These are phyloP conservation scores for Chamaenerion angustifolium DNA, from an alignment of 345 rosid genomes.

Conservation along the genomic window DNA sequence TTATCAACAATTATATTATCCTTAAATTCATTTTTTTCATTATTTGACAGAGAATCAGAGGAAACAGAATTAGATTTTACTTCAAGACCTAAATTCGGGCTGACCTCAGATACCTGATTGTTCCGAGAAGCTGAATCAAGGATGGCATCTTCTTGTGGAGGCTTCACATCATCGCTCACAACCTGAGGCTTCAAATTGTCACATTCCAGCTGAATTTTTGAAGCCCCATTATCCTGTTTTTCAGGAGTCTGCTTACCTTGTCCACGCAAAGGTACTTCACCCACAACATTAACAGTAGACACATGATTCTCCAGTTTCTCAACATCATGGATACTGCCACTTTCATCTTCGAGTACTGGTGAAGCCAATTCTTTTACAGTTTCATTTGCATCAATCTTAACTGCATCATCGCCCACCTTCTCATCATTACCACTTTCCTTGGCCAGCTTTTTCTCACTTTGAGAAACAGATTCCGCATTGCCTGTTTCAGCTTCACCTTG, in stretches of 20 bases:
- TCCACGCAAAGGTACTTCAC: constrained; percentile 12
- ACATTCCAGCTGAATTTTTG: constrained; percentile 21
- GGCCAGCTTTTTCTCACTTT: constrained; percentile 5
- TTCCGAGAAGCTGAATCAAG: constrained; percentile 41
- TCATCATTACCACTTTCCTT: constrained; percentile 8
- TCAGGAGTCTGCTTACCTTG: constrained; percentile 22
- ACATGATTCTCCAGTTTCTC: constrained; percentile 13
- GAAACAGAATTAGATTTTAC: constrained; percentile 97
- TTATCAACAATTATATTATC: constrained; percentile 91
- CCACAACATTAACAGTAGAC: constrained; percentile 11
- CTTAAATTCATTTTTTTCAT: constrained; percentile 88
- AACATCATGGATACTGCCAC: constrained; percentile 7
- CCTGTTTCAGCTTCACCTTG: constrained; percentile 13
- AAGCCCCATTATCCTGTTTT: constrained; percentile 13
- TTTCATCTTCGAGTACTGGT: constrained; percentile 8
- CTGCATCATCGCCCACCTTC: constrained; percentile 27
- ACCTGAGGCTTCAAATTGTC: constrained; percentile 23
- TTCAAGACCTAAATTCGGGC: constrained; percentile 83
- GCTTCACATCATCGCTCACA: constrained; percentile 30
- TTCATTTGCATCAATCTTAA: constrained; percentile 28
- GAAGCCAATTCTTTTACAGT: constrained; percentile 17
- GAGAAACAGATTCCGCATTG: constrained; percentile 1
- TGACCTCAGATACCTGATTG: constrained; percentile 99
- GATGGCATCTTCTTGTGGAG: constrained; percentile 32
- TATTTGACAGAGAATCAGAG: constrained; percentile 97